Evolutionary conservation across 2,329 filamentous ascomycete species (phyloP), one percentile per base, ranked within the genome.

Genomic region (Clonostachys byssicola): DNA sequence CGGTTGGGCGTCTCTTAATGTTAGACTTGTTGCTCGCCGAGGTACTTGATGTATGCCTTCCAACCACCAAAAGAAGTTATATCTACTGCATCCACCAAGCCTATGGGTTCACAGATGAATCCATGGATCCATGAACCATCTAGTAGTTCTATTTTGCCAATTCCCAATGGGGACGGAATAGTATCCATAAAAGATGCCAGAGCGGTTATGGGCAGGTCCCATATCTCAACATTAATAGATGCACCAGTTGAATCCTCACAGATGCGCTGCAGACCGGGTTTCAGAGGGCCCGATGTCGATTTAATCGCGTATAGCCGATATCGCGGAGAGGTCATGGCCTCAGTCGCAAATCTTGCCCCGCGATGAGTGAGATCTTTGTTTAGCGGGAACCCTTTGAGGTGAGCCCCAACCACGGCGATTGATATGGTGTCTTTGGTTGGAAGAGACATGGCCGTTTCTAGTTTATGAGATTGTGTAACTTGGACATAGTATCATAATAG

Each of bases 71-170:
- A 58, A 0, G 42, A 43, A 1, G 62, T 66, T 17, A 68, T 63
- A 23, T 68, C 65, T 1, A 45, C 47, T 2, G 62, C 64, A 33
- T 49, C 54, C 1, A 54, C 51, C 3, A 68, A 46, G 1, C 64
- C 65, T 4, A 54, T 46, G 2, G 62, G 63, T 48, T 70, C 66
- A 36, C 67, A 70, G 3, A 70, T 55, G 40, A 70, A 67, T 0
- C 66, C 65, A 13, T 49, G 57, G 5, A 62, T 55, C 66, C 65
- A 69, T 5, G 53, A 51, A 2, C 61, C 60, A 39, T 67, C 57
- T 0, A 43, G 36, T 2, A 70, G 56, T 52, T 70, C 62, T 14
- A 70, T 44, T 0, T 59, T 62, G 2, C 67, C 67, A 7, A 70
- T 60, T 5, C 57, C 60, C 2, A 70, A 56, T 3, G 66, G 67